These are phyloP conservation scores for Yarrowia divulgata DNA, from an alignment of 805 yeast genomes.

Conservation along the genomic window DNA sequence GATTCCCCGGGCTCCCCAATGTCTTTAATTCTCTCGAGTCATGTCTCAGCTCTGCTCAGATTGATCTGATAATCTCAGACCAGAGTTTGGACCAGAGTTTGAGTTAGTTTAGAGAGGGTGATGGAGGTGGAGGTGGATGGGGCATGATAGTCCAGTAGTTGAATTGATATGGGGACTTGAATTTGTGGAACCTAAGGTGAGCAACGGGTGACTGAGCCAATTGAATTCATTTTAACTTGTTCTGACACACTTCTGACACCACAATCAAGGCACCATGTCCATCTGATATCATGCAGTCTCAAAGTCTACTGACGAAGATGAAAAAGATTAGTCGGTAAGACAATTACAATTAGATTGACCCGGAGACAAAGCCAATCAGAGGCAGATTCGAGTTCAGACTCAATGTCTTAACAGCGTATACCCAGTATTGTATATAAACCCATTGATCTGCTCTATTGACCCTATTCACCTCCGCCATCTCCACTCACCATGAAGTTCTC, in stretches of 20 bases:
- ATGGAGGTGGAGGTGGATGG: no score
- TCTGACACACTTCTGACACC: no score
- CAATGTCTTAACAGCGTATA: no score
- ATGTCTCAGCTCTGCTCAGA: neutral
- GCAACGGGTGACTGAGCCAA: no score
- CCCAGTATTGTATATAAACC: neutral
- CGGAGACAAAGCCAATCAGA: no score
- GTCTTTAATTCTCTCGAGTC: neutral
- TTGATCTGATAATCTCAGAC: neutral
- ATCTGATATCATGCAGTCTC: no score
- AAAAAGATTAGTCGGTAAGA: neutral
- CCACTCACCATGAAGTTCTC: neutral
- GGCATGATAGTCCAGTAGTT: no score
- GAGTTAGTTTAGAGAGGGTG: neutral
- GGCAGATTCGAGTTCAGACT: no score
- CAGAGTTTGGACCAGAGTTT: neutral
- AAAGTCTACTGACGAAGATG: neutral
- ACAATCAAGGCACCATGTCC: no score
- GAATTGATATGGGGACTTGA: no score
- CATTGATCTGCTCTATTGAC: neutral
- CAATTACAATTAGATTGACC: neutral
- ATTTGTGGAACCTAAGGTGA: no score
- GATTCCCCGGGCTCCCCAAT: neutral
- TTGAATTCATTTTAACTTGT: no score
- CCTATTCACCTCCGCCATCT: neutral